Evolutionary conservation across 225 moss, liverwort and hornwort genomes (phyloP).

Genomic region (Pleurozium schreberi): DNA sequence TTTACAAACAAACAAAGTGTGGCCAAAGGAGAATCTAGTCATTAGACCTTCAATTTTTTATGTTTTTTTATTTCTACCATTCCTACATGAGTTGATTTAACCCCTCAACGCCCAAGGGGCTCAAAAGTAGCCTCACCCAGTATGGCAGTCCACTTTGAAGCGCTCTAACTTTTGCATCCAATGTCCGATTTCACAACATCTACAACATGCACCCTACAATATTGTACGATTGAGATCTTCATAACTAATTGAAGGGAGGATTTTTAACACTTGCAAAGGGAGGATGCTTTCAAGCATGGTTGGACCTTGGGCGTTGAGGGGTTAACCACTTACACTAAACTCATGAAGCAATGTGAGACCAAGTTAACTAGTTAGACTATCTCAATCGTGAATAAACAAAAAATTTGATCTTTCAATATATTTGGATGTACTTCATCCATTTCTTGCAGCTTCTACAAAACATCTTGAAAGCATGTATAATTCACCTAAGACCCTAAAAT

Average conservation of each 20-base stretch:
- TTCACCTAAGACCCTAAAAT: rapidly evolving
- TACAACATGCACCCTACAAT: no score
- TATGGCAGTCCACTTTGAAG: no score
- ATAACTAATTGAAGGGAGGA: no score
- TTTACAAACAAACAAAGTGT: background rate
- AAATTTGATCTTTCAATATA: background rate
- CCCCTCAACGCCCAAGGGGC: no score
- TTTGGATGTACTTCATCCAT: rapidly evolving
- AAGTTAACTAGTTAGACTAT: background rate
- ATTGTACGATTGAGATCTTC: no score
- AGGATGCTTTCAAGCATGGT: no score
- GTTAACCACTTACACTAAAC: background rate
- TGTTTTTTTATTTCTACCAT: background rate
- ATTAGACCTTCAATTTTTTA: background rate
- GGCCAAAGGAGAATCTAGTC: rapidly evolving
- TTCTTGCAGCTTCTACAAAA: background rate
- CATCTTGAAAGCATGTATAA: background rate
- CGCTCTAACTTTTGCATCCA: no score
- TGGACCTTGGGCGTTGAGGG: no score
- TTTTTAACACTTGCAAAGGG: no score
- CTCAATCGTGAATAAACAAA: background rate
- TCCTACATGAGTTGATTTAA: no score
- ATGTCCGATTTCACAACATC: no score
- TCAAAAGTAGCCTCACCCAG: no score
- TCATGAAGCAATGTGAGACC: background rate